Base-by-base conservation (phyloP, 1,284 basidiomycete species). In the Xerocomus amazonicus region DNA sequence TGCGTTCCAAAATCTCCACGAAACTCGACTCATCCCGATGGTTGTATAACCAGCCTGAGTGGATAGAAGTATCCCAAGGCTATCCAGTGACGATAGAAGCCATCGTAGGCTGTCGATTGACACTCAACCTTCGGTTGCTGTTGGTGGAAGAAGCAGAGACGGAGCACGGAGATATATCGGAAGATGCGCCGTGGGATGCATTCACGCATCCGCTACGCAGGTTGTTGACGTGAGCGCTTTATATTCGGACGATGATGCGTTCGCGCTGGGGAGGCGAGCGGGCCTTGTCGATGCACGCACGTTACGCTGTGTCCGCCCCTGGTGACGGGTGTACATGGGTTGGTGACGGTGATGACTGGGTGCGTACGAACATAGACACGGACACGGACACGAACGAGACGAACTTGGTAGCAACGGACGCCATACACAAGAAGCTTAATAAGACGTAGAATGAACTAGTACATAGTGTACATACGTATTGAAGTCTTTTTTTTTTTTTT, bases 81-180 rank as follows among this genome's bases (percentile, higher is more conserved):
- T 50, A 47, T 34, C 48, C 48, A 6, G 34, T 47, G 12, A 16
- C 44, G 16, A 37, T 50, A 38, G 48, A 50, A 32, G 44, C 48
- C 16, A 42, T 50, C 27, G 39, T 50, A 4, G 48, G 48, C 9
- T 50, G 48, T 36, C 45, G 48, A 19, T 7, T 50, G 27, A 47
- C 44, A 10, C 48, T 50, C 27, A 50, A 40, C 26, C 48, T 50
- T 9, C 48, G 48, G 13, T 34, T 47, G 23, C 10, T 50, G 33
- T 26, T 50, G 14, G 43, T 47, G 4, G 32, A 33, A 19, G 45
- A 50, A 13, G 28, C 12, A 2, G 48, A 41, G 38, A 47, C 42
- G 4, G 38, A 50, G 6, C 36, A 7, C 33, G 38, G 44, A 8
- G 39, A 50, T 47, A 31, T 47, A 6, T 31, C 27, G 8, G 43